Evolutionary conservation across 345 rosid genomes (phyloP).

Genomic region (Gossypium australe): DNA sequence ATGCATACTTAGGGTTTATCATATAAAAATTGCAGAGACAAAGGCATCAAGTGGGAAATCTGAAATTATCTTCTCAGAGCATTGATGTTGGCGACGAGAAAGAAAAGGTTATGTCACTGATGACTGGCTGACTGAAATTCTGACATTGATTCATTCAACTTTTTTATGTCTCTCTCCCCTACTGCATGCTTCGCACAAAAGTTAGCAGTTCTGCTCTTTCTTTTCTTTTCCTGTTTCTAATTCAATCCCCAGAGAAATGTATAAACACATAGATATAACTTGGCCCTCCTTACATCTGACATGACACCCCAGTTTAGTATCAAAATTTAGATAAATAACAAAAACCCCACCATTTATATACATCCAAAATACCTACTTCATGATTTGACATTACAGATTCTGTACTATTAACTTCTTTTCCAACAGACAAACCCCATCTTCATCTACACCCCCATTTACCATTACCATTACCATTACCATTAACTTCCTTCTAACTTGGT

Average conservation of each 20-base stretch:
- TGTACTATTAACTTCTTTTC: slow-evolving; percentile 33
- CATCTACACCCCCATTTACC: neutral
- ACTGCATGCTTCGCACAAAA: neutral
- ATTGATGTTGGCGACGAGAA: neutral
- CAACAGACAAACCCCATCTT: slow-evolving; percentile 21
- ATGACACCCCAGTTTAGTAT: slow-evolving; percentile 24
- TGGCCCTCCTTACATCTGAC: slow-evolving; percentile 16
- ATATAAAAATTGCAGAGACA: neutral
- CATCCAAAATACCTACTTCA: slow-evolving; percentile 63
- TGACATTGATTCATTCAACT: neutral
- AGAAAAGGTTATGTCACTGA: slow-evolving; percentile 36
- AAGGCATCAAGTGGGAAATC: neutral
- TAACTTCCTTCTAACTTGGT: no score
- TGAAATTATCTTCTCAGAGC: neutral
- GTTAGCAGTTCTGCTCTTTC: neutral
- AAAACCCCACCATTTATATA: slow-evolving; percentile 28
- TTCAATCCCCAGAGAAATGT: neutral
- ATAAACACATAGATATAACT: neutral
- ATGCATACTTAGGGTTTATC: neutral
- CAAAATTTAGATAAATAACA: slow-evolving; percentile 3
- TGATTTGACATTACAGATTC: slow-evolving; percentile 99
- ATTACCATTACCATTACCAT: neutral
- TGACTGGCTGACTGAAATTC: neutral
- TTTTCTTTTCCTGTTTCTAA: slow-evolving; percentile 2
- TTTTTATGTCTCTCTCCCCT: neutral